A percentile compares a stretch with the other conserved stretches of the same genome.
Evolutionary conservation across 768 basidiomycete genomes (phyloP).

Genomic region (Hortiboletus flavorubellus): DNA sequence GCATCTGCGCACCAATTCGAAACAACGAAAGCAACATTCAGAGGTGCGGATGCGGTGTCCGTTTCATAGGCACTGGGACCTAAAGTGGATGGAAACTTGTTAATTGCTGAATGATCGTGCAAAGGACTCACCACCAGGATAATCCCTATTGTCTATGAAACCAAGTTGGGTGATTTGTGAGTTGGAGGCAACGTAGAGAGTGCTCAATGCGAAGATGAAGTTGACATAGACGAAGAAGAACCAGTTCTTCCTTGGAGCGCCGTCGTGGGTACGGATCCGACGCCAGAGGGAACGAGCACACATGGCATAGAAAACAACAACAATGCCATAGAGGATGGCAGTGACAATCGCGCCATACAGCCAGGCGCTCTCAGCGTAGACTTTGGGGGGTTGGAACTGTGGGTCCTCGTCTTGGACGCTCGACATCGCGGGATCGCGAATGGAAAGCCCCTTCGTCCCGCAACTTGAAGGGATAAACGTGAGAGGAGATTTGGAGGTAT

Average conservation of each 20-base stretch:
- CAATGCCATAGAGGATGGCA: constrained; percentile 26
- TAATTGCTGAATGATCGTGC: not conserved
- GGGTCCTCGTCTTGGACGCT: not conserved
- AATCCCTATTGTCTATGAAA: constrained; percentile 31
- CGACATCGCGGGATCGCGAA: constrained; percentile 16
- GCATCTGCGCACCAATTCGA: constrained; percentile 32
- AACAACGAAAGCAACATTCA: constrained; percentile 29
- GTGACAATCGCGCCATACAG: constrained; percentile 30
- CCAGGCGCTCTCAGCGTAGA: constrained; percentile 30
- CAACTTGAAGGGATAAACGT: constrained; percentile 1
- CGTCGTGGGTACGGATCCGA: constrained; percentile 13
- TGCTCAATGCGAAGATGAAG: constrained; percentile 27
- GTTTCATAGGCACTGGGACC: constrained; percentile 26
- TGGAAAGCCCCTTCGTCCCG: not conserved
- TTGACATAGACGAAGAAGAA: constrained; percentile 31
- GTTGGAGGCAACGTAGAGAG: constrained; percentile 25
- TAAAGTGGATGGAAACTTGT: not conserved
- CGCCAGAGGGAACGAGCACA: constrained; percentile 28
- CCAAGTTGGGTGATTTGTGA: constrained; percentile 27
- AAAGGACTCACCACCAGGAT: constrained; percentile 26
- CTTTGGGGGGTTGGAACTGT: constrained; percentile 7
- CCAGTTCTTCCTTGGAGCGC: constrained; percentile 15
- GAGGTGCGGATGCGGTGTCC: constrained; percentile 23
- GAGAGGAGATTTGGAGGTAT: not conserved
- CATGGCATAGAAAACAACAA: constrained; percentile 25